phyloP scores from a whole-genome alignment of 169 alveolate genomes.

The Perkinsus marinus region DNA sequence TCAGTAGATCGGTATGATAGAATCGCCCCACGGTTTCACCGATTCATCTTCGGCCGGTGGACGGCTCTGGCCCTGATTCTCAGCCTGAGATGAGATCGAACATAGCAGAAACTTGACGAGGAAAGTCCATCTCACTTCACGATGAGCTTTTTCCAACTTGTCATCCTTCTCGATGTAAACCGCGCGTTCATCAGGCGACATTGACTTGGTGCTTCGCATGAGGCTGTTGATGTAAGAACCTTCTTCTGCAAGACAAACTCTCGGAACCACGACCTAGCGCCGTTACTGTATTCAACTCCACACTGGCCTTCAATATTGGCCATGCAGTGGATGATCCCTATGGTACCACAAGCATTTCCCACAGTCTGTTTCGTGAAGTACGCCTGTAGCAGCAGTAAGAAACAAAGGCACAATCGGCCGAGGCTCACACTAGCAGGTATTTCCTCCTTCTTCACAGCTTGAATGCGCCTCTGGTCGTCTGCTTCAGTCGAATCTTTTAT shows the following conservation, averaged over 20 bases:
- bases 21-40: not conserved
- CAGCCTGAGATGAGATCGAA: not conserved
- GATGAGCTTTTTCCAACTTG: constrained; percentile 23
- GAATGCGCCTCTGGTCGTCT: constrained; percentile 24
- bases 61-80: constrained; percentile 25
- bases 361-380: constrained; percentile 47
- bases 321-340: constrained; percentile 47
- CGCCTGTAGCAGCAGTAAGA: constrained; percentile 2
- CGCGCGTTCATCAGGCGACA: constrained; percentile 37
- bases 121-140: constrained; percentile 23
- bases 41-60: constrained; percentile 11
- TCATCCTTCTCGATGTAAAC: constrained; percentile 12
- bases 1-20: not conserved
- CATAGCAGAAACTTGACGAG: not conserved
- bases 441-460: constrained; percentile 11
- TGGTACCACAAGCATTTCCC: constrained; percentile 62
- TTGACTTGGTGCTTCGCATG: constrained; percentile 5
- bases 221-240: constrained; percentile 5
- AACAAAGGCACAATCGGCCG: constrained; percentile 10
- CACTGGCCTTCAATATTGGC: constrained; percentile 12
- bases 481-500: constrained; percentile 24
- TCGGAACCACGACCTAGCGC: not conserved
- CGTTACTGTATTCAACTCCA: not conserved
- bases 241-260: not conserved
- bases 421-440: not conserved